phyloP scores from a whole-genome alignment of 208 protist genomes.

The Crithidia sp. region DNA sequence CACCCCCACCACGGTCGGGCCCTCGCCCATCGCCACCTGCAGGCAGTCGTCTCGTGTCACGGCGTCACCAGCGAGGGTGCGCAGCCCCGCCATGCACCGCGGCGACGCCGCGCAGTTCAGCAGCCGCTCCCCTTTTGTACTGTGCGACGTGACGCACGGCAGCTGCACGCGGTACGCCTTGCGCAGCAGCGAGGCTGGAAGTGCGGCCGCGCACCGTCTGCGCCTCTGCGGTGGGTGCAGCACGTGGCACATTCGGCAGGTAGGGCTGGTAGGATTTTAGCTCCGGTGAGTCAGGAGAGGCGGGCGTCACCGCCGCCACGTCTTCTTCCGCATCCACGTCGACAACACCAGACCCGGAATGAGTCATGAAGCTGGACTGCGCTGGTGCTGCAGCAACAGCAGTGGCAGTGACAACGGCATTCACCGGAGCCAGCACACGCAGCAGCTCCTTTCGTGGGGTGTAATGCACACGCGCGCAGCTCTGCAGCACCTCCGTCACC shows the following conservation, averaged over 20 bases:
- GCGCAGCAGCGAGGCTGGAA: conserved; percentile 26
- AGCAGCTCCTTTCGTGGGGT: conserved; percentile 31
- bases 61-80: conserved; percentile 36
- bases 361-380: background rate
- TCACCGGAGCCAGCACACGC: conserved; percentile 17
- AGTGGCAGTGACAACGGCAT: background rate
- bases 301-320: background rate
- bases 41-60: conserved; percentile 43
- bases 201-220: conserved; percentile 3
- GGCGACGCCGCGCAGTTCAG: conserved; percentile 63
- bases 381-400: background rate
- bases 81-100: conserved; percentile 57
- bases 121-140: conserved; percentile 18
- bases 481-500: conserved; percentile 37
- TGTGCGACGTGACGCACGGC: conserved; percentile 46
- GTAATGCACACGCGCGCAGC: conserved; percentile 28
- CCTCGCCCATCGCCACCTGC: conserved; percentile 40
- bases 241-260: background rate
- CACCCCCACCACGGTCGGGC: conserved; percentile 38
- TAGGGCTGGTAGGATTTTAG: conserved; percentile 6
- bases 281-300: background rate
- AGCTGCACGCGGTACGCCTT: conserved; percentile 54
- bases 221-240: conserved; percentile 12
- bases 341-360: background rate
- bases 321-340: conserved; percentile 28